A percentile compares a stretch with the other conserved stretches of the same genome.
Evolutionary conservation across 495 filamentous ascomycete species (phyloP).

Genomic region (Annulohypoxylon bovei): DNA sequence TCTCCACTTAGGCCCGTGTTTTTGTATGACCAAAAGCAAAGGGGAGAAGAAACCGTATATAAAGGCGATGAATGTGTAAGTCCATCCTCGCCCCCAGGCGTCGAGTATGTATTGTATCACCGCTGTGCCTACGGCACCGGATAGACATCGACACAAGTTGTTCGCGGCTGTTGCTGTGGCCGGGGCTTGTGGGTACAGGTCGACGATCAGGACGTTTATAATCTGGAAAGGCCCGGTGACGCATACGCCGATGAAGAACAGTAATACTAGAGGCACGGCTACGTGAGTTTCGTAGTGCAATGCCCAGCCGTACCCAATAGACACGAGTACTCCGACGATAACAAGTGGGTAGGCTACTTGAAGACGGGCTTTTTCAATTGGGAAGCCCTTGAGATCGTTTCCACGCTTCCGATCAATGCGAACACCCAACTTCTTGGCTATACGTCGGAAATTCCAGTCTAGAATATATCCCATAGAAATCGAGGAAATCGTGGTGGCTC

Average conservation of each 20-base stretch:
- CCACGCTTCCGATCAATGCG: slow-evolving; percentile 61
- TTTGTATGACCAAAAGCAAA: slow-evolving; percentile 50
- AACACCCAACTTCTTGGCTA: slow-evolving; percentile 59
- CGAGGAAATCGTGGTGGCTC: slow-evolving; percentile 73
- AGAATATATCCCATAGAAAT: slow-evolving; percentile 70
- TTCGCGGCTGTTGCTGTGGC: slow-evolving; percentile 60
- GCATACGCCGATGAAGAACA: slow-evolving; percentile 64
- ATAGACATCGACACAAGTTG: slow-evolving; percentile 58
- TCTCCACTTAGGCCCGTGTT: slow-evolving; percentile 55
- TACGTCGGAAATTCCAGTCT: slow-evolving; percentile 66
- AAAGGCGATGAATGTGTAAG: slow-evolving; percentile 57
- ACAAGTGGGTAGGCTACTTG: slow-evolving; percentile 62
- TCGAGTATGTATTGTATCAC: slow-evolving; percentile 56
- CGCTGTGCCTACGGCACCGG: slow-evolving; percentile 56
- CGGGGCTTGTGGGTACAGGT: slow-evolving; percentile 56
- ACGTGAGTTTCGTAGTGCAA: slow-evolving; percentile 58
- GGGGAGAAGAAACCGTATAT: slow-evolving; percentile 51
- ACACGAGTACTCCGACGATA: slow-evolving; percentile 50
- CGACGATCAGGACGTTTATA: slow-evolving; percentile 58
- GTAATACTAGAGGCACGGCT: slow-evolving; percentile 62
- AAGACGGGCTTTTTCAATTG: slow-evolving; percentile 71
- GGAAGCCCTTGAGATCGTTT: slow-evolving; percentile 65
- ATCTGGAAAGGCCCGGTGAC: slow-evolving; percentile 65
- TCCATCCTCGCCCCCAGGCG: slow-evolving; percentile 57
- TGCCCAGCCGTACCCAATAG: slow-evolving; percentile 68